A percentile compares a stretch with the other conserved stretches of the same genome.
phyloP scores from a whole-genome alignment of 441 rosid genomes.

The Adansonia grandidieri region DNA sequence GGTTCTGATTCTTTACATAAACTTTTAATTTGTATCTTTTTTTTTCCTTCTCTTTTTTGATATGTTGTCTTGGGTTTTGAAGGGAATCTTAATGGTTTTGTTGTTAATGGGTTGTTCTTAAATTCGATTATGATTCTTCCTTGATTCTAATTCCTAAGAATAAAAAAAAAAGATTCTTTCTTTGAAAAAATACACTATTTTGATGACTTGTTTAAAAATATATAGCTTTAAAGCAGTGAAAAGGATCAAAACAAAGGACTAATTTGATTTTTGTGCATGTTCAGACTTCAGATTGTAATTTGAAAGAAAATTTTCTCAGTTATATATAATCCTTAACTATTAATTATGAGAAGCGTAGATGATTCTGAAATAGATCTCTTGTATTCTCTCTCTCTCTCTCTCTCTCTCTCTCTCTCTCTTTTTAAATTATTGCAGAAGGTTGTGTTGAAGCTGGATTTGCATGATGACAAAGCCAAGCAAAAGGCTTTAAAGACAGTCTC shows the following conservation, averaged over 20 bases:
- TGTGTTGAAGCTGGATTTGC: conserved; percentile 74
- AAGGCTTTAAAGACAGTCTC: conserved; percentile 91
- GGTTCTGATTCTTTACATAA: conserved; percentile 21
- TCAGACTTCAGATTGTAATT: not conserved
- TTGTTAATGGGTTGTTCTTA: conserved; percentile 19
- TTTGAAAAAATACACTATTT: not conserved
- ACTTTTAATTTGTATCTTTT: not conserved
- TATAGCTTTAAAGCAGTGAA: not conserved
- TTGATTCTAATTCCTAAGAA: conserved; percentile 14
- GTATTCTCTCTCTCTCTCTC: not conserved
- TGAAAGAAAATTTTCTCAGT: not conserved
- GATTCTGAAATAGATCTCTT: conserved; percentile 21
- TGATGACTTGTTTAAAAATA: not conserved
- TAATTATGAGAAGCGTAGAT: not conserved
- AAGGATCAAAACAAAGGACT: not conserved
- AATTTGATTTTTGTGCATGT: not conserved
- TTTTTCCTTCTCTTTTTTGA: not conserved
- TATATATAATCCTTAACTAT: not conserved
- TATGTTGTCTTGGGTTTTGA: not conserved
- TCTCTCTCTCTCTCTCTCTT: too few relatives aligned
- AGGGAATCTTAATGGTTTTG: conserved; percentile 10
- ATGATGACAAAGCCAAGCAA: conserved; percentile 81
- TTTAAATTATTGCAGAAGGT: conserved; percentile 61
- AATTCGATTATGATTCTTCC: conserved; percentile 18
- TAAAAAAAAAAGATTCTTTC: not conserved